phyloP scores from a whole-genome alignment of 2,329 filamentous ascomycete species.

The Calonectria multiphialidica region DNA sequence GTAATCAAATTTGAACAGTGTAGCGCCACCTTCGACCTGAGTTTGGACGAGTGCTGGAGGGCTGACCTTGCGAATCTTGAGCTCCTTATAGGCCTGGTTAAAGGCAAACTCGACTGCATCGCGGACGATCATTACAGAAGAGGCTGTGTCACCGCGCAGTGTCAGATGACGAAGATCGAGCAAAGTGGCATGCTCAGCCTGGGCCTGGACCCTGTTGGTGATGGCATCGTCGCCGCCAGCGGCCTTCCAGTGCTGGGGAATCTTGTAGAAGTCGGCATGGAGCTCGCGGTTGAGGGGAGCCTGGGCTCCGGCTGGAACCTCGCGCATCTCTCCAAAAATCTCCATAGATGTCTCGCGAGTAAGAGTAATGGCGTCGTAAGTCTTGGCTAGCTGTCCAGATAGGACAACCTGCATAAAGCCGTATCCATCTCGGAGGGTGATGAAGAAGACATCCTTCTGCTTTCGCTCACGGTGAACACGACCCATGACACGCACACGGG shows the following conservation, averaged over 20 bases:
- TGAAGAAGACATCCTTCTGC: conserved; percentile 88
- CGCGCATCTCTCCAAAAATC: conserved; percentile 85
- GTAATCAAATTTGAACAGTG: conserved; percentile 90
- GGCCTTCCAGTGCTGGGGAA: conserved; percentile 75
- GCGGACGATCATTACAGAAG: conserved; percentile 89
- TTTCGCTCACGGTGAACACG: conserved; percentile 84
- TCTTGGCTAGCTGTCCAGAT: conserved; percentile 82
- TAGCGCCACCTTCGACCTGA: conserved; percentile 92
- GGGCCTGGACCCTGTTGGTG: conserved; percentile 77
- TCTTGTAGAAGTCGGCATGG: conserved; percentile 89
- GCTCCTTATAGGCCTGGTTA: conserved; percentile 81
- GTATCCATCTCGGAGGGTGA: conserved; percentile 86
- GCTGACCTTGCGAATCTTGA: conserved; percentile 83
- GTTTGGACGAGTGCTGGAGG: conserved; percentile 95
- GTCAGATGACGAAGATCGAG: conserved; percentile 88
- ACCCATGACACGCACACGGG: conserved; percentile 81
- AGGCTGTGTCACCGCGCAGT: conserved; percentile 85
- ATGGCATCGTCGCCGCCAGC: conserved; percentile 91
- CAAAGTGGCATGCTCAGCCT: conserved; percentile 70
- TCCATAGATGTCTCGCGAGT: conserved; percentile 89
- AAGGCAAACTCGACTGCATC: conserved; percentile 86
- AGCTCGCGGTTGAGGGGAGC: conserved; percentile 89
- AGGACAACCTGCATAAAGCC: conserved; percentile 72
- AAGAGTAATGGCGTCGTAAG: conserved; percentile 90
- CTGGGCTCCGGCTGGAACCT: conserved; percentile 83